These are phyloP conservation scores for Aspergillus bombycis DNA, from an alignment of 2,329 filamentous ascomycete species.

Conservation along the genomic window DNA sequence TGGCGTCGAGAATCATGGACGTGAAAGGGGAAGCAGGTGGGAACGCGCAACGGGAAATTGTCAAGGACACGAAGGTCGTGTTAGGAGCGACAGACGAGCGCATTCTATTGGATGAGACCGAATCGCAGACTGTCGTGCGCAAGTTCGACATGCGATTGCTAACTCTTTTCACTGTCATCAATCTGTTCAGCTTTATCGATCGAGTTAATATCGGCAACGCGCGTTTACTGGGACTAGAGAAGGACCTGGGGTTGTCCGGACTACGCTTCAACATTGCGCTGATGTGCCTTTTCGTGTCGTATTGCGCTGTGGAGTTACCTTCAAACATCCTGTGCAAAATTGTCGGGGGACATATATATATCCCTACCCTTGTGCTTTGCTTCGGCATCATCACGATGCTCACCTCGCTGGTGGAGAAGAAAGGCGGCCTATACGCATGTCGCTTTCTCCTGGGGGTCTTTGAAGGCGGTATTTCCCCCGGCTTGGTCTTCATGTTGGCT, in stretches of 20 bases:
- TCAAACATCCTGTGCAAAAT: slow-evolving; percentile 13
- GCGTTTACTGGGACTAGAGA: slow-evolving; percentile 32
- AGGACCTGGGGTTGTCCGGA: slow-evolving; percentile 30
- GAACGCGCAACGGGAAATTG: background rate
- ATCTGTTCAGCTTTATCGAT: slow-evolving; percentile 31
- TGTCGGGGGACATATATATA: slow-evolving; percentile 9
- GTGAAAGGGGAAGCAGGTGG: background rate
- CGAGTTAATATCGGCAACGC: slow-evolving; percentile 45
- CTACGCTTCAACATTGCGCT: slow-evolving; percentile 39
- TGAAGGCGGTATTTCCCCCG: slow-evolving; percentile 13
- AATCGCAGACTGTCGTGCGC: slow-evolving; percentile 26
- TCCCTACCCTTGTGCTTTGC: slow-evolving; percentile 7
- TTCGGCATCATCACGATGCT: slow-evolving; percentile 11
- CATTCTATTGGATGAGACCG: background rate
- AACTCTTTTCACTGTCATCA: slow-evolving; percentile 35
- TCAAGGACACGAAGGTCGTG: background rate
- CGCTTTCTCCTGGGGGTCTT: slow-evolving; percentile 10
- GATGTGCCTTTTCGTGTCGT: slow-evolving; percentile 4
- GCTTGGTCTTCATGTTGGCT: slow-evolving; percentile 8
- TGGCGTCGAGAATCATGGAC: background rate
- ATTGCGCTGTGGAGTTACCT: slow-evolving; percentile 11
- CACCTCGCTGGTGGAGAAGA: slow-evolving; percentile 5
- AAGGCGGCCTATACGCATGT: slow-evolving; percentile 6
- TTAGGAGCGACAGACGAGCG: background rate
- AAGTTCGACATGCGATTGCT: slow-evolving; percentile 39